A percentile compares a stretch with the other conserved stretches of the same genome.
Evolutionary conservation across 2,329 filamentous ascomycete genomes (phyloP).

Genomic region (Epichloe amarillans): DNA sequence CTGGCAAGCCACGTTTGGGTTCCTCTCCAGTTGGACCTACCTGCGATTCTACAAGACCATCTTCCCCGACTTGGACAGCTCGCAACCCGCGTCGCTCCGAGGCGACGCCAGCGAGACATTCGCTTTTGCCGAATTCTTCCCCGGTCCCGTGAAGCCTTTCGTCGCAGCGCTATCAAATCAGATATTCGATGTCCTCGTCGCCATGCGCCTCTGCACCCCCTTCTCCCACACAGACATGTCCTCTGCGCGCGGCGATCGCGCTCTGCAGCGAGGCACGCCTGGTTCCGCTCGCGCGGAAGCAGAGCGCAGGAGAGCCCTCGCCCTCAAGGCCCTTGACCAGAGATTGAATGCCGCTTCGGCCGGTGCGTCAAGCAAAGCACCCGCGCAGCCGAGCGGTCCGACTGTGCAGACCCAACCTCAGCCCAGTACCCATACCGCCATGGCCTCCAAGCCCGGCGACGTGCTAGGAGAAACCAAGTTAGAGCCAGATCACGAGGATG

Average conservation of each 20-base stretch:
- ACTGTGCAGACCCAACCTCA: constrained; percentile 44
- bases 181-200: constrained; percentile 61
- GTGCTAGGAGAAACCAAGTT: constrained; percentile 60
- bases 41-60: constrained; percentile 84
- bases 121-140: constrained; percentile 91
- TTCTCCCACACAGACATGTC: constrained; percentile 74
- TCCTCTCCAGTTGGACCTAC: constrained; percentile 87
- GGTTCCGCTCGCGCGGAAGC: constrained; percentile 77
- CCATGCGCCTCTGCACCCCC: constrained; percentile 61
- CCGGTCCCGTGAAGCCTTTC: constrained; percentile 65
- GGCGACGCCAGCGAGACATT: constrained; percentile 96
- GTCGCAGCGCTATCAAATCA: constrained; percentile 61
- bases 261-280: constrained; percentile 41
- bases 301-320: constrained; percentile 76
- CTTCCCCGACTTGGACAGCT: constrained; percentile 53
- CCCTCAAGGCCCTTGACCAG: constrained; percentile 84
- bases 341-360: constrained; percentile 71
- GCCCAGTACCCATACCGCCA: constrained; percentile 41
- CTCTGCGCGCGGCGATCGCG: constrained; percentile 52
- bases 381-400: constrained; percentile 33
- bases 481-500: constrained; percentile 44
- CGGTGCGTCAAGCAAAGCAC: constrained; percentile 20
- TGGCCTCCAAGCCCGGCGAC: constrained; percentile 38
- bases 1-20: constrained; percentile 66
- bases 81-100: constrained; percentile 50